Evolutionary conservation across 108 stramenopile species (phyloP), one percentile per base, ranked within the genome.

Genomic region (Nitzschia sp.): DNA sequence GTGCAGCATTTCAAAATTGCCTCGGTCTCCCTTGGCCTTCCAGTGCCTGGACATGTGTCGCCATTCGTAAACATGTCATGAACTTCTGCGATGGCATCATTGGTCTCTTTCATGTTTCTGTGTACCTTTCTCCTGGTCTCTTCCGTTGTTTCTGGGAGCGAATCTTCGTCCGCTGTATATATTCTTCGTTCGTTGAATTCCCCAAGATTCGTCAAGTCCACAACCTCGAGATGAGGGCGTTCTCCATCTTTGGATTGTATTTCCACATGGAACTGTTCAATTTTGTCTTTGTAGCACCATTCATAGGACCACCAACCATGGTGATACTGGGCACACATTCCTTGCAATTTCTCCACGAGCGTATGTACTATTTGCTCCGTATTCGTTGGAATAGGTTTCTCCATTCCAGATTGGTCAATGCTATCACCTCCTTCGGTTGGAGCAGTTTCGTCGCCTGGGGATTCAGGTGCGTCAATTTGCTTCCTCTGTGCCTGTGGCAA

Each of bases 281-380:
- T 61, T 43, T 69, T 66, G 34, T 81, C 67, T 26, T 84, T 51
- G 57, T 86, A 82, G 61, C 94, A 95, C 88, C 89, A 91, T 78
- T 95, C 94, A 53, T 92, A 95, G n/a, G 84, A 85, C 94, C 94
- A 95, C 86, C 89, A 91, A 10, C 85, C 90, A 15, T 69, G 46
- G 68, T 95, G 89, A 2, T 73, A 55, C 63, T 95, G 93, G 9
- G 82, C 67, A 67, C 93, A 95, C 41, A 84, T 11, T 2, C 78
- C 86, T 26, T 71, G 46, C 19, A 95, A 63, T 24, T 65, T 19
- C 3, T 56, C 29, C 38, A 90, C 51, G 24, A 63, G 52, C 5
- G 41, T 0, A 20, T 72, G 52, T 25, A 65, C 46, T 7, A 11
- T 53, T 42, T 26, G 14, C 2, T 68, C 25, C 52, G 34, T 17